These are phyloP conservation scores for Chondrus crispus DNA, from an alignment of 23 red algal genomes.

Conservation along the genomic window DNA sequence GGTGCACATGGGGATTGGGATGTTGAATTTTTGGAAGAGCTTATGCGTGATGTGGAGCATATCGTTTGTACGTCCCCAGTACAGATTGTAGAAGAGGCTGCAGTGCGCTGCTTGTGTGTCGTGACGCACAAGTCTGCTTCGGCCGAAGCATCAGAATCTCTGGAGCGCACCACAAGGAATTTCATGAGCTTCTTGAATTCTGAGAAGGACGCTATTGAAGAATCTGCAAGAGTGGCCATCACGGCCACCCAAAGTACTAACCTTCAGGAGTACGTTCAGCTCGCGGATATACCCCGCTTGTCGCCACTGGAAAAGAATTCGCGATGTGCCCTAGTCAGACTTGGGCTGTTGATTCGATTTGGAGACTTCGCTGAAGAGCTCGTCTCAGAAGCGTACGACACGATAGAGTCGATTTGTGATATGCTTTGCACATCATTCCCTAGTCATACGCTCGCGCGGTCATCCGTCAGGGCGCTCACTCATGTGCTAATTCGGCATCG, in stretches of 20 bases:
- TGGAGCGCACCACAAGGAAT: conserved; percentile 19
- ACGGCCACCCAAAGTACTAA: conserved; percentile 1
- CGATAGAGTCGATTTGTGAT: neutral
- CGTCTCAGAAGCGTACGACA: conserved; percentile 10
- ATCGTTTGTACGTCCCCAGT: conserved; percentile 51
- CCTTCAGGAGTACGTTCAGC: neutral
- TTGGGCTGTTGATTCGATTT: conserved; percentile 46
- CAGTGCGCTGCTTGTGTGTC: conserved; percentile 56
- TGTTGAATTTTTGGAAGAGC: conserved; percentile 29
- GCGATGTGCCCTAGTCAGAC: conserved; percentile 20
- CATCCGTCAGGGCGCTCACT: conserved; percentile 16
- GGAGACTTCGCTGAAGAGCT: conserved; percentile 35
- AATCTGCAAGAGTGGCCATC: neutral
- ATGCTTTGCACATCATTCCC: neutral
- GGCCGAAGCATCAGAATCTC: neutral
- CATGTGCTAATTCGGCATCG: conserved; percentile 46
- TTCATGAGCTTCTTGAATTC: conserved; percentile 18
- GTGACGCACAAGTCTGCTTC: conserved; percentile 9
- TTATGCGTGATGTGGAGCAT: conserved; percentile 49
- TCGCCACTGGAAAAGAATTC: conserved; percentile 34
- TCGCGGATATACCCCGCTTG: neutral
- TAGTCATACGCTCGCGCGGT: conserved; percentile 1
- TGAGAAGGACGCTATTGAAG: neutral
- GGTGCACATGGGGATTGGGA: neutral
- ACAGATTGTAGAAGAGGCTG: conserved; percentile 32